These are phyloP conservation scores for Alnus rubra DNA, from an alignment of 306 rosid species.

Conservation along the genomic window DNA sequence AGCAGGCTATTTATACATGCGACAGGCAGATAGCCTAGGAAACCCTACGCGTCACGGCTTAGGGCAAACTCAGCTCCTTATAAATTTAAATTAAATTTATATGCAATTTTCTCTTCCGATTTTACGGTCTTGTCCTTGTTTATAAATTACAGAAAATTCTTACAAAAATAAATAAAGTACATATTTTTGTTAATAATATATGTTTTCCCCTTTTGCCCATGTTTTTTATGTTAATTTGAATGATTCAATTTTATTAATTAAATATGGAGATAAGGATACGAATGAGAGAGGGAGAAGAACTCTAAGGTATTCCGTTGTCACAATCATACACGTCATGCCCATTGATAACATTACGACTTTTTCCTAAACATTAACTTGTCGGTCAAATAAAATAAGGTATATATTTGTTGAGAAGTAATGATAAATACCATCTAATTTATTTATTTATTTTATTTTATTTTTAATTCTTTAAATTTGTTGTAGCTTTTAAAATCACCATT, in stretches of 20 bases:
- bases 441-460: too few relatives aligned
- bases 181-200: too few relatives aligned
- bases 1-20: conserved; percentile 21
- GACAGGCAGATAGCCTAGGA: neutral
- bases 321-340: neutral
- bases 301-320: neutral
- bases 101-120: neutral
- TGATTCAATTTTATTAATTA: neutral
- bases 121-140: neutral
- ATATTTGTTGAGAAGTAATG: too few relatives aligned
- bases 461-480: too few relatives aligned
- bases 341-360: neutral
- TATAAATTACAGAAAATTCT: neutral
- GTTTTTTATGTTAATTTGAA: neutral
- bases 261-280: neutral
- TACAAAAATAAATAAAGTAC: too few relatives aligned
- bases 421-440: too few relatives aligned
- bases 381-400: too few relatives aligned
- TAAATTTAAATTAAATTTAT: neutral
- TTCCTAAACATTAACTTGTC: neutral
- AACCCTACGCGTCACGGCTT: conserved; percentile 25
- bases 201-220: neutral
- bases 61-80: conserved; percentile 31
- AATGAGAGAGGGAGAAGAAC: neutral
- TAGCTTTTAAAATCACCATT: too few relatives aligned